Evolutionary conservation across 2,329 filamentous ascomycete species (phyloP).

Genomic region (Penicillium sp.): DNA sequence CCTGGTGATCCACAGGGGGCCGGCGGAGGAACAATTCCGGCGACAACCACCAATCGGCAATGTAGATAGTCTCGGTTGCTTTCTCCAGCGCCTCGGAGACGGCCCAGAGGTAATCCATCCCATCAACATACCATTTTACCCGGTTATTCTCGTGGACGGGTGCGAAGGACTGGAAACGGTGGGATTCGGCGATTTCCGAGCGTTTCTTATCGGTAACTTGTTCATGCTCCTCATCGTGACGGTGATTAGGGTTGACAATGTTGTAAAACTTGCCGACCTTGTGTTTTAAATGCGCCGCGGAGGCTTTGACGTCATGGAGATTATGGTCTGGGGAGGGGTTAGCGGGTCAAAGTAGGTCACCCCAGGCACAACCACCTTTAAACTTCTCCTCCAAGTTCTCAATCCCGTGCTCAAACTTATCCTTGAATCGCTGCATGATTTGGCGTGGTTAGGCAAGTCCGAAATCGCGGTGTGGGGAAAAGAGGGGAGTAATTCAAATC

Average conservation of each 20-base stretch:
- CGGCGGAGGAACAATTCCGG: constrained; percentile 83
- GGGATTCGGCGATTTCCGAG: constrained; percentile 65
- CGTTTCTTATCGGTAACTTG: constrained; percentile 79
- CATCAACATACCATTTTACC: constrained; percentile 97
- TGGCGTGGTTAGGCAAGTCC: neutral
- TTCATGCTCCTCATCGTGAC: constrained; percentile 92
- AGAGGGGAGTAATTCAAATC: neutral
- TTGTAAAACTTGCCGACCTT: constrained; percentile 65
- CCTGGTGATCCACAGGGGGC: constrained; percentile 76
- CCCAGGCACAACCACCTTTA: constrained; percentile 22
- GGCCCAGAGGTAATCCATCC: constrained; percentile 91
- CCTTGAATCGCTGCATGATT: constrained; percentile 29
- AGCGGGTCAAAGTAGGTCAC: neutral
- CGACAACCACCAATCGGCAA: constrained; percentile 95
- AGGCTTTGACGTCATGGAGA: constrained; percentile 47
- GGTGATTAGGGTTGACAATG: constrained; percentile 79
- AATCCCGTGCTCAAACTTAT: constrained; percentile 22
- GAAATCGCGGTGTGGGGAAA: constrained; percentile 1
- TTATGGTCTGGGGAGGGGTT: constrained; percentile 30
- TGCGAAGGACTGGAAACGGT: constrained; percentile 89
- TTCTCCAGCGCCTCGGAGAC: constrained; percentile 87
- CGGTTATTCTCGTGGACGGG: constrained; percentile 81
- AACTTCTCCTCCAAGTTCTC: constrained; percentile 26
- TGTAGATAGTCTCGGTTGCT: constrained; percentile 91
- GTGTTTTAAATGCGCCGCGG: constrained; percentile 60